phyloP scores from a whole-genome alignment of 2,329 filamentous ascomycete genomes.

The Trichoderma breve region DNA sequence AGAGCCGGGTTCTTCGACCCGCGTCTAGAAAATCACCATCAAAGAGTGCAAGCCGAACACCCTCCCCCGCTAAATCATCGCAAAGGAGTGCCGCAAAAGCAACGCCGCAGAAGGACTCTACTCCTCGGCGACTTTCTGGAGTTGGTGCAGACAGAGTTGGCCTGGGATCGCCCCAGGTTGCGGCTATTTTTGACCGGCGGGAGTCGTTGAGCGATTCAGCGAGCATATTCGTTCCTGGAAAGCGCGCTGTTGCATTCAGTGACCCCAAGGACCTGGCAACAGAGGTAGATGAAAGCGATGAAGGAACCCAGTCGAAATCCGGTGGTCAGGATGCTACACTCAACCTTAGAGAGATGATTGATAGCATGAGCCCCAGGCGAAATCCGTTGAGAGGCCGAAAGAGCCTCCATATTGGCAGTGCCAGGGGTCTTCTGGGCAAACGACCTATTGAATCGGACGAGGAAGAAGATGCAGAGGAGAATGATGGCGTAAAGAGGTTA shows the following conservation, averaged over 20 bases:
- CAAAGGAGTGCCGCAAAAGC: conserved; percentile 28
- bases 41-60: conserved; percentile 22
- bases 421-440: conserved; percentile 71
- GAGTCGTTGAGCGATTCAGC: conserved; percentile 68
- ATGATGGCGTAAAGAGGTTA: conserved; percentile 64
- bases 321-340: conserved; percentile 61
- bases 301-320: conserved; percentile 57
- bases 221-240: conserved; percentile 59
- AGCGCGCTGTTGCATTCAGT: conserved; percentile 57
- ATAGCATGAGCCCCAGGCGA: conserved; percentile 74
- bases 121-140: conserved; percentile 54
- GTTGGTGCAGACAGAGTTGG: conserved; percentile 68
- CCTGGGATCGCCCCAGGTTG: conserved; percentile 71
- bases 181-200: conserved; percentile 68
- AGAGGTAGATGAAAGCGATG: conserved; percentile 64
- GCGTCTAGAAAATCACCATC: background rate
- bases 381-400: conserved; percentile 65
- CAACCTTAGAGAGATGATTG: conserved; percentile 74
- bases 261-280: conserved; percentile 61
- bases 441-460: conserved; percentile 69
- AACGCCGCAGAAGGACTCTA: conserved; percentile 54
- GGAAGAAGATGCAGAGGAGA: conserved; percentile 59
- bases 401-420: conserved; percentile 73
- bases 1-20: conserved; percentile 5
- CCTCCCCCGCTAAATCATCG: conserved; percentile 27